Evolutionary conservation across 2,329 filamentous ascomycete genomes (phyloP).

Genomic region (Dactylellina sp.): DNA sequence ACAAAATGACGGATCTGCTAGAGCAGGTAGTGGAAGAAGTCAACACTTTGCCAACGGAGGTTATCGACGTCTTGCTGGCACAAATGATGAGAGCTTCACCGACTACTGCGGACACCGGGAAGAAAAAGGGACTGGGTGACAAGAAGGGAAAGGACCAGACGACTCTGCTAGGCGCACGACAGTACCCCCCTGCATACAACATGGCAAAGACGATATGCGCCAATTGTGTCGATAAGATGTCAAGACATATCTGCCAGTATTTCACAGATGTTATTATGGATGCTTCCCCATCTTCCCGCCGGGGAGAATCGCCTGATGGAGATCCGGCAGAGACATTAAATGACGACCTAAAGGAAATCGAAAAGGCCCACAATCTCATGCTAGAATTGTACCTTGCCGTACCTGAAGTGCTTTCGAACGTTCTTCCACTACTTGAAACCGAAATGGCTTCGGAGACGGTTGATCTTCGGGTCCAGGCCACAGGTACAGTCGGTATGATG

Average conservation of each 20-base stretch:
- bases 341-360: conserved; percentile 85
- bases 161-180: conserved; percentile 43
- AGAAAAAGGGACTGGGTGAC: conserved; percentile 60
- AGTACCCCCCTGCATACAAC: conserved; percentile 82
- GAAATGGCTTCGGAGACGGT: conserved; percentile 91
- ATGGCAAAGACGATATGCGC: conserved; percentile 97
- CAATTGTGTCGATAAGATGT: conserved; percentile 90
- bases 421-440: conserved; percentile 91
- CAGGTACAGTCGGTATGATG: conserved; percentile 94
- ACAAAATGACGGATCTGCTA: conserved; percentile 87
- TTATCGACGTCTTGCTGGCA: conserved; percentile 92
- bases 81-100: conserved; percentile 93
- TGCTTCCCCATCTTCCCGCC: conserved; percentile 70
- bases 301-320: conserved; percentile 62
- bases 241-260: conserved; percentile 91
- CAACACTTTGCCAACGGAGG: conserved; percentile 78
- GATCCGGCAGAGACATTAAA: conserved; percentile 73
- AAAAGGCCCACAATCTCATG: conserved; percentile 88
- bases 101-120: conserved; percentile 25
- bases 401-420: conserved; percentile 87
- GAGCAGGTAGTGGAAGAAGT: conserved; percentile 89
- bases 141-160: conserved; percentile 70
- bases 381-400: conserved; percentile 94
- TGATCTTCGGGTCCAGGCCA: conserved; percentile 85
- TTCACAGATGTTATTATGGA: conserved; percentile 97